A percentile compares a stretch with the other conserved stretches of the same genome.
phyloP scores from a whole-genome alignment of 2,329 filamentous ascomycete genomes.

The Arthrobotrys megalospora region DNA sequence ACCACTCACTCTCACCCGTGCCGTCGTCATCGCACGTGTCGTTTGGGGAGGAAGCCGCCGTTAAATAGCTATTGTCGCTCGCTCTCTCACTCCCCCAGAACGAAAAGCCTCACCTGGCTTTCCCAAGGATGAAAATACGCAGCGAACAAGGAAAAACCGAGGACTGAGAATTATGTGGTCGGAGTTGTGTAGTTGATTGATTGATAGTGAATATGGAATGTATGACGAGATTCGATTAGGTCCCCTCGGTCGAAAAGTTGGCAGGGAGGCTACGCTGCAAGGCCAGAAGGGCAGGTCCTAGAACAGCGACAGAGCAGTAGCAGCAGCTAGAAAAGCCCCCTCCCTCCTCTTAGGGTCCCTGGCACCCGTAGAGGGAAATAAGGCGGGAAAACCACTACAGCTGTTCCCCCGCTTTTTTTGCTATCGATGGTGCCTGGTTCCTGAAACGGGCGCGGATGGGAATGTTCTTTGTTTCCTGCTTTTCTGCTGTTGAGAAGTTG shows the following conservation, averaged over 20 bases:
- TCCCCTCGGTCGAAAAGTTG: conserved; percentile 17
- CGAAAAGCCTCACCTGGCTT: conserved; percentile 14
- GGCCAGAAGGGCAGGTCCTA: conserved; percentile 26
- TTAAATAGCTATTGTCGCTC: conserved; percentile 6
- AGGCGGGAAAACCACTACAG: conserved; percentile 2
- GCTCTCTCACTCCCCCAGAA: conserved; percentile 22
- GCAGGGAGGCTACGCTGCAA: conserved; percentile 8
- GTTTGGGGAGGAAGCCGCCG: conserved; percentile 24
- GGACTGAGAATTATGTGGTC: background rate
- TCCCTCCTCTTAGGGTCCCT: conserved; percentile 36
- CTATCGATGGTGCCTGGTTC: conserved; percentile 25
- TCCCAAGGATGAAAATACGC: conserved; percentile 3
- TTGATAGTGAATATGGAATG: background rate
- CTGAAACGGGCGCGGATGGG: conserved; percentile 4
- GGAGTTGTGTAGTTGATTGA: conserved; percentile 15
- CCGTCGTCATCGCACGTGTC: conserved; percentile 65
- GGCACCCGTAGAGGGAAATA: conserved; percentile 32
- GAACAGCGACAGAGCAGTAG: conserved; percentile 9
- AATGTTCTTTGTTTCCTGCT: conserved; percentile 3
- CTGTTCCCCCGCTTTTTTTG: conserved; percentile 26
- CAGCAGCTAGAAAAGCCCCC: conserved; percentile 17
- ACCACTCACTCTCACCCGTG: conserved; percentile 95
- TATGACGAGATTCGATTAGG: conserved; percentile 4
- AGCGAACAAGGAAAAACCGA: conserved; percentile 14
- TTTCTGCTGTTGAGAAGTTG: conserved; percentile 23